These are phyloP conservation scores for Grammothele lineata DNA, from an alignment of 768 basidiomycete genomes.

Conservation along the genomic window DNA sequence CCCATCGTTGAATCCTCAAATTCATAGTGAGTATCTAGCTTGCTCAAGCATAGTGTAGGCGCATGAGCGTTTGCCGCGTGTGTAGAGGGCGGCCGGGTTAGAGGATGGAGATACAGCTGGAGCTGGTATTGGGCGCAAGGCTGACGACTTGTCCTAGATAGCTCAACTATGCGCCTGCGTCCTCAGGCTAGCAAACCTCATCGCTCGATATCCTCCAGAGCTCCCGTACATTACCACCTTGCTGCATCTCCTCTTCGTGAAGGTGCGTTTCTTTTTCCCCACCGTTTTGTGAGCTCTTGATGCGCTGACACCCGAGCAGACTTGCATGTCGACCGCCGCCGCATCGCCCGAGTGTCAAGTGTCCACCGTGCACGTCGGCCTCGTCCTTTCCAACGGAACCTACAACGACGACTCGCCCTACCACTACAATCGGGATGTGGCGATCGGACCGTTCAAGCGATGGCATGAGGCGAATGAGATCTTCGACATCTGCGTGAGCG, in stretches of 20 bases:
- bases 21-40: slow-evolving; percentile 41
- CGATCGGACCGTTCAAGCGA: slow-evolving; percentile 54
- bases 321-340: slow-evolving; percentile 49
- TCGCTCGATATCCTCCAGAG: slow-evolving; percentile 58
- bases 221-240: slow-evolving; percentile 60
- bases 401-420: slow-evolving; percentile 83
- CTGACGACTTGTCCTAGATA: slow-evolving; percentile 28
- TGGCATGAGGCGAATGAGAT: slow-evolving; percentile 72
- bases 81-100: no score
- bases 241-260: slow-evolving; percentile 64
- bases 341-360: slow-evolving; percentile 57
- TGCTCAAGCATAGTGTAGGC: no score
- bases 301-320: slow-evolving; percentile 32
- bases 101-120: not conserved
- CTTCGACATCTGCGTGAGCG: slow-evolving; percentile 73
- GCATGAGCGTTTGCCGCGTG: no score
- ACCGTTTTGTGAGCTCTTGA: no score
- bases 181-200: slow-evolving; percentile 56
- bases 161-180: slow-evolving; percentile 46
- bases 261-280: slow-evolving; percentile 35
- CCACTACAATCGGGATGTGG: slow-evolving; percentile 76
- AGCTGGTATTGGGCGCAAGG: slow-evolving; percentile 8
- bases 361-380: slow-evolving; percentile 68
- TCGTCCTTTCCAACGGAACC: slow-evolving; percentile 50
- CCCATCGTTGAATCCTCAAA: slow-evolving; percentile 42